Conservation (phyloP, 2,329 filamentous ascomycete genomes). For the Penicillium hesseltinei region DNA sequence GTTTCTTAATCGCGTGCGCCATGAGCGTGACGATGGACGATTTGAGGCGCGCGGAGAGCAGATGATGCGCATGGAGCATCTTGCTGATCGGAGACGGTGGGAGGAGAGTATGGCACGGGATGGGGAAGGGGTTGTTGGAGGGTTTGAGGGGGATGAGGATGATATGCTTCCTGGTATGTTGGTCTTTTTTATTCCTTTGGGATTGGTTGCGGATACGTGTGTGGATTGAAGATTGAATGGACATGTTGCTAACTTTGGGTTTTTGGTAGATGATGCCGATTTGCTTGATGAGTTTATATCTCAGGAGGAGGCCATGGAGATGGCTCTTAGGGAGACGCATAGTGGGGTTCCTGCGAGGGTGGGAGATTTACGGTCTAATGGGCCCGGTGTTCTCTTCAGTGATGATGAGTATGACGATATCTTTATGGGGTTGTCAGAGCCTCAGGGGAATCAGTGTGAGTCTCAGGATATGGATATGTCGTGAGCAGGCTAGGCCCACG, state of each 20-base stretch:
- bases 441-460: slow-evolving; percentile 23
- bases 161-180: slow-evolving; percentile 29
- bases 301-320: slow-evolving; percentile 36
- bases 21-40: slow-evolving; percentile 39
- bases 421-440: slow-evolving; percentile 64
- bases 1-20: slow-evolving; percentile 44
- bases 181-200: background rate
- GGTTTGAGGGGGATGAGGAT: slow-evolving; percentile 26
- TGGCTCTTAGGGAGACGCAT: slow-evolving; percentile 26
- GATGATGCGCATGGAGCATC: slow-evolving; percentile 44
- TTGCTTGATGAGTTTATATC: slow-evolving; percentile 38
- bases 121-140: slow-evolving; percentile 26
- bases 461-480: slow-evolving; percentile 43
- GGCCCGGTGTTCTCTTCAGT: slow-evolving; percentile 31
- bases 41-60: slow-evolving; percentile 44
- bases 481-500: slow-evolving; percentile 15
- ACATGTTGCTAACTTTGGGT: background rate
- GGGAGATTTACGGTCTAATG: background rate
- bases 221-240: background rate
- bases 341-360: background rate
- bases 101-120: slow-evolving; percentile 38
- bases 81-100: slow-evolving; percentile 40
- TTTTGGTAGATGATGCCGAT: slow-evolving; percentile 27
- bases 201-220: background rate
- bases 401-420: slow-evolving; percentile 62